Conservation (phyloP, 805 yeast genomes). For the Wickerhamiella allomyrinae region DNA sequence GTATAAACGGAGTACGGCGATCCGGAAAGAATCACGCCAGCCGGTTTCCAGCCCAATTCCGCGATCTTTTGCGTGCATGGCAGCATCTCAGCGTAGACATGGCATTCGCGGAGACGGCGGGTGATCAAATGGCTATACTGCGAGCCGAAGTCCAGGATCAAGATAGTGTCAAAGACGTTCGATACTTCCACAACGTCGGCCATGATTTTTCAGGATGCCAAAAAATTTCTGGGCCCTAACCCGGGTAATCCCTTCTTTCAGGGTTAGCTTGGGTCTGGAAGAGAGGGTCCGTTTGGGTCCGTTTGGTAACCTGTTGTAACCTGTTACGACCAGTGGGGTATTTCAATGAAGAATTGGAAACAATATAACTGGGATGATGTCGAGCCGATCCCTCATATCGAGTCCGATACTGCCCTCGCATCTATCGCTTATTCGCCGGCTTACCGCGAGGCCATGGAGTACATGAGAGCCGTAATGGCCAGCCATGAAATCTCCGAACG, state of each 20-base stretch:
- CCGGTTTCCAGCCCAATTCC: conserved; percentile 87
- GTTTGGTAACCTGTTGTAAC: no score
- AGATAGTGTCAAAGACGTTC: conserved; percentile 84
- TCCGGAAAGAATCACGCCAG: conserved; percentile 91
- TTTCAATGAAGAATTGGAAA: conserved; percentile 12
- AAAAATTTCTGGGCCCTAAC: background rate
- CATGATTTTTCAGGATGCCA: no score
- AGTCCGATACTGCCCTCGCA: conserved; percentile 22
- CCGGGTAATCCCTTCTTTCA: no score
- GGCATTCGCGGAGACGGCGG: conserved; percentile 93
- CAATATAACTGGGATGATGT: conserved; percentile 25
- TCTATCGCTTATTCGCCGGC: conserved; percentile 50
- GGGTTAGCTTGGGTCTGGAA: no score
- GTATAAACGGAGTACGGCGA: conserved; percentile 97
- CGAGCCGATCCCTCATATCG: conserved; percentile 20
- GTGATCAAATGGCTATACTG: conserved; percentile 95
- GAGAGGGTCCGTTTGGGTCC: no score
- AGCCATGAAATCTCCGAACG: conserved; percentile 52
- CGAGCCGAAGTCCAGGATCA: conserved; percentile 95
- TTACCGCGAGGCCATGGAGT: conserved; percentile 47
- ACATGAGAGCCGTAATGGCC: conserved; percentile 44
- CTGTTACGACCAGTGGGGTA: no score
- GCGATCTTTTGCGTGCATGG: conserved; percentile 97
- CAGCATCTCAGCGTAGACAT: conserved; percentile 97
- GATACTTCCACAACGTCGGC: conserved; percentile 52